Evolutionary conservation across 352 stramenopile genomes (phyloP), one percentile per base, ranked within the genome.

Genomic region (Pseudoperonospora humuli): DNA sequence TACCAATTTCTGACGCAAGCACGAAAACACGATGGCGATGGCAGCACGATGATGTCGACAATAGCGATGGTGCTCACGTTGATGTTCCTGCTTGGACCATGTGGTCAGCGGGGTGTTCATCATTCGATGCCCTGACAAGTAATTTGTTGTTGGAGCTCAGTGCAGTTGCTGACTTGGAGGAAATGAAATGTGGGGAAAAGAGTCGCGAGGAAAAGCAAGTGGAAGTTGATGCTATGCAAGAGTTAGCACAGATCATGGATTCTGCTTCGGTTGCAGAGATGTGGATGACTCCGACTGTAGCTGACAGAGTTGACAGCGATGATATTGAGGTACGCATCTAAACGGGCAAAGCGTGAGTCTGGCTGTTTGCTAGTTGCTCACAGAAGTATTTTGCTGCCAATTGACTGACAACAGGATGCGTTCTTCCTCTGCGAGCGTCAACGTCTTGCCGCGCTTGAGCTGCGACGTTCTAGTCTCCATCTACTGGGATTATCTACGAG

Each of bases 91-190:
- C 57, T 24, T 87, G 70, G 72, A 74, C 68, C 28, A 42, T 43
- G 3, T 82, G 59, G 57, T 53, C 53, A 15, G 50, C 53, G 27
- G 44, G 52, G 3, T 19, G 26, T 25, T 61, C 70, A 14, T 72
- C 59, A 7, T 83, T 85, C 28, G 75, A 87, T 45, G 49, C 78
- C 32, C 15, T 83, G n/a, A 54, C 56, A 10, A 84, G 68, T 50
- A 87, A 83, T 39, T 61, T 85, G 31, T 37, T 87, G 11, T 15
- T 17, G 7, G 68, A 74, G 32, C 39, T 87, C 26, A 47, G 35
- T 18, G 51, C 34, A 36, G 42, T 39, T n/a, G 28, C 23, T 28
- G 46, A 56, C 29, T 29, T 28, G 1, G 44, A 64, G 3, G 41
- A 13, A 10, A 33, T 46, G 18, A 51, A 54, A 10, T 4, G 15